A percentile compares a stretch with the other conserved stretches of the same genome.
These are phyloP conservation scores for Solanum rostratum DNA, from an alignment of 257 asterid species.

Conservation along the genomic window DNA sequence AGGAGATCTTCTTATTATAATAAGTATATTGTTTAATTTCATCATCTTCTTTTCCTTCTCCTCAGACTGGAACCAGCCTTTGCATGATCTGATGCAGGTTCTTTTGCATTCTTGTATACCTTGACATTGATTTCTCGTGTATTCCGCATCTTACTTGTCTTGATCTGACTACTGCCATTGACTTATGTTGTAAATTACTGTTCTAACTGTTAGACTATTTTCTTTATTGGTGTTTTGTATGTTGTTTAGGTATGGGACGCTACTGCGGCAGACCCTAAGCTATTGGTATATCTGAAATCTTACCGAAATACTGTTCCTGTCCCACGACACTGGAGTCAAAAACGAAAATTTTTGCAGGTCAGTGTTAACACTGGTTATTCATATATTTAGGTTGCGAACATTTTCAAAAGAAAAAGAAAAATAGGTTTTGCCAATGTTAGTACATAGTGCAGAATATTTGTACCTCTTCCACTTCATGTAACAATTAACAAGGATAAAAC, in stretches of 20 bases:
- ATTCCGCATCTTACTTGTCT: not conserved
- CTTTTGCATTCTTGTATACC: not conserved
- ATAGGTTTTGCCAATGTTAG: not conserved
- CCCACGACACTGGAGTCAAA: slow-evolving; percentile 99
- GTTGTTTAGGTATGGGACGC: slow-evolving; percentile 92
- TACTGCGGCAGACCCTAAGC: slow-evolving; percentile 84
- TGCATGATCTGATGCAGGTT: not conserved
- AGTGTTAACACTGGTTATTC: slow-evolving; percentile 10
- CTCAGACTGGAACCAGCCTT: not conserved
- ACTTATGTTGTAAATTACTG: not conserved
- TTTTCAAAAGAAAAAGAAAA: not conserved
- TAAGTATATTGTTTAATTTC: not conserved
- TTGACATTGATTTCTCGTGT: not conserved
- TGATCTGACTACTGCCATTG: not conserved
- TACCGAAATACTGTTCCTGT: slow-evolving; percentile 92
- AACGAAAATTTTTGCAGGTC: slow-evolving; percentile 93
- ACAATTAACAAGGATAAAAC: slow-evolving; percentile 3
- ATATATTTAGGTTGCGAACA: not conserved
- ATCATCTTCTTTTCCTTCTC: not conserved
- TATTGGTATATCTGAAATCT: slow-evolving; percentile 85
- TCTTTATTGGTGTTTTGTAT: not conserved
- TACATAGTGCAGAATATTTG: not conserved
- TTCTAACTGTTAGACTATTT: not conserved
- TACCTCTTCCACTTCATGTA: not conserved
- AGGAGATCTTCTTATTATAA: not conserved